Conservation (phyloP, 257 asterid genomes). For the Agastache rugosa region DNA sequence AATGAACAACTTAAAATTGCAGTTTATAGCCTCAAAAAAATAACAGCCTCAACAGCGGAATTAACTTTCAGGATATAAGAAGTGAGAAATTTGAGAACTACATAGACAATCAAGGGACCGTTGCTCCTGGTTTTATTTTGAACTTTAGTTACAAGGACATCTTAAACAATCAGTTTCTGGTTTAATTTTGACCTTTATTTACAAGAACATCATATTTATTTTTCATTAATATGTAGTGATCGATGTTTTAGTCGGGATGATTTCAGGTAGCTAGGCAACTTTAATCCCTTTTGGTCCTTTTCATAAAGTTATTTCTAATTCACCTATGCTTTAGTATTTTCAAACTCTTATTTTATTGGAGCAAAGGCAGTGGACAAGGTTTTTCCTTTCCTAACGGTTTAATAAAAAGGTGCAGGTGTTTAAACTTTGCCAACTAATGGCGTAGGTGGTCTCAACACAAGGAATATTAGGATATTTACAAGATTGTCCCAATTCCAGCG, state of each 20-base stretch:
- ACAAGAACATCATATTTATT: neutral
- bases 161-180: conserved; percentile 1
- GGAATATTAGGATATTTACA: neutral
- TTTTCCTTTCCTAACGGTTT: neutral
- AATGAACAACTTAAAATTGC: neutral
- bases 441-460: conserved; percentile 20
- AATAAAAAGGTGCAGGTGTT: neutral
- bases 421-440: conserved; percentile 21
- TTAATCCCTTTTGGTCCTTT: neutral
- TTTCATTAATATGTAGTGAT: neutral
- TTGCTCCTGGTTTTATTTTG: neutral
- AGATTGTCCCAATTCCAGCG: conserved; percentile 28
- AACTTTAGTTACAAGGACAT: neutral
- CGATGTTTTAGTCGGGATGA: neutral
- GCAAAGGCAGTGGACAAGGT: neutral
- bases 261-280: neutral
- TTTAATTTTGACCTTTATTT: neutral
- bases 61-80: neutral
- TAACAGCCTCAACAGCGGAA: too few species aligned
- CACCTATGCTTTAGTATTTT: conserved; percentile 7
- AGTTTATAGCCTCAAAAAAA: neutral
- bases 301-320: conserved; percentile 16
- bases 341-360: conserved; percentile 23
- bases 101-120: neutral
- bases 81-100: neutral